Base-by-base conservation (phyloP, 345 rosid species). In the Conringia planisiliqua region DNA sequence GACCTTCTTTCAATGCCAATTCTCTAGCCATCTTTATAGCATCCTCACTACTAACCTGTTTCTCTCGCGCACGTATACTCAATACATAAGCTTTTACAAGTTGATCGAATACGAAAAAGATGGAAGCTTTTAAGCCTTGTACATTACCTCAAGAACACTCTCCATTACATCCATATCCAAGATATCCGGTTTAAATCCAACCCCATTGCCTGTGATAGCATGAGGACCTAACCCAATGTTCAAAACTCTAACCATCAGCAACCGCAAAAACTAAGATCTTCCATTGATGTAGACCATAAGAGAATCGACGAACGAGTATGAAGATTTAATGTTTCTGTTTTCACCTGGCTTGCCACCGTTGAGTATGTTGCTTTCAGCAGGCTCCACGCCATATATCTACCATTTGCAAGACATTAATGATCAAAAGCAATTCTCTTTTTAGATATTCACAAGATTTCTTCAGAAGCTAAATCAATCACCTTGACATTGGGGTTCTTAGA, bases 261-360 rank as follows among this genome's bases (percentile, higher is more conserved):
- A 66, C 29, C 33, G 6, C 51, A 42, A 18, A 58, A 8, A 38
- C 60, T 70, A 4, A 16, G 1, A 76, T 40, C 55, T 30, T 65
- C 26, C 8, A 46, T 4, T 57, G 17, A 40, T 20, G 11, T n/a
- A 59, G 22, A 66, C 4, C 52, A 44, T 35, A 43, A 40, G 18
- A 18, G n/a, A n/a, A n/a, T n/a, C n/a, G n/a, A n/a, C 7, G 12
- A 22, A 3, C 4, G 17, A 44, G 8, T 11, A 7, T 29, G 26
- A 18, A 30, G 29, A 16, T 39, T 51, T 40, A 29, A 51, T 3
- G 27, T 6, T 11, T 52, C 73, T 2, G 17, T 4, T 2, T 42
- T 73, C 75, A 90, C 98, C 98, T 48, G 99, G 97, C 78, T 95
- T 92, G 22, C 99, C 99, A 74, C 99, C 99, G 69, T 92, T 95